A percentile compares a stretch with the other conserved stretches of the same genome.
Evolutionary conservation across 2,329 filamentous ascomycete genomes (phyloP).

Genomic region (Alternaria sp.): DNA sequence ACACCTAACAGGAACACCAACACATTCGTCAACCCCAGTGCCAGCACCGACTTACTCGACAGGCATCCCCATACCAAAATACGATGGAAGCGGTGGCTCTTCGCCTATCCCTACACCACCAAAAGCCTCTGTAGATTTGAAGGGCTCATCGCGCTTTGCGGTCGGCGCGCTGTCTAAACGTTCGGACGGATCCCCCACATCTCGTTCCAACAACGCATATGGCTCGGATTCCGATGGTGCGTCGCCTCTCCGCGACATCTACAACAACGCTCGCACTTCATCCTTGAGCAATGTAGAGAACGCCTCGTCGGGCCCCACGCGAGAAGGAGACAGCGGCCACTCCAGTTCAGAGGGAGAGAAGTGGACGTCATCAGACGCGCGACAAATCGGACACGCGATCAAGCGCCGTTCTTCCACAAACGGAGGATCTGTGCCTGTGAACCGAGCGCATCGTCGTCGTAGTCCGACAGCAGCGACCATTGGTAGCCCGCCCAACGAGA

Average conservation of each 20-base stretch:
- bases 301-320: slow-evolving; percentile 29
- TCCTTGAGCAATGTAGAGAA: slow-evolving; percentile 62
- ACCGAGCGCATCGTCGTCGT: slow-evolving; percentile 58
- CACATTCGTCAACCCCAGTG: slow-evolving; percentile 60
- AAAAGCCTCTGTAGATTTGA: slow-evolving; percentile 65
- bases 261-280: slow-evolving; percentile 55
- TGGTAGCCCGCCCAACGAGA: slow-evolving; percentile 63
- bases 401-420: slow-evolving; percentile 58
- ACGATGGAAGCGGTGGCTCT: slow-evolving; percentile 50
- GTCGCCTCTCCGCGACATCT: slow-evolving; percentile 55
- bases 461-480: slow-evolving; percentile 57
- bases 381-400: slow-evolving; percentile 63
- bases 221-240: slow-evolving; percentile 64
- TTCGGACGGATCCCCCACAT: slow-evolving; percentile 66
- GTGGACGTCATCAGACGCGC: slow-evolving; percentile 59
- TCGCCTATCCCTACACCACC: slow-evolving; percentile 65
- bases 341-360: slow-evolving; percentile 58
- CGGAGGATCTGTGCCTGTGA: slow-evolving; percentile 50
- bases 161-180: slow-evolving; percentile 82
- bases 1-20: slow-evolving; percentile 66
- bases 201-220: slow-evolving; percentile 62
- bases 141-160: slow-evolving; percentile 77
- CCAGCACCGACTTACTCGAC: slow-evolving; percentile 60
- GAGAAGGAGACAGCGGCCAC: slow-evolving; percentile 41
- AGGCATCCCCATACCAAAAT: slow-evolving; percentile 36